Conservation (phyloP, 2,329 filamentous ascomycete genomes). For the Colletotrichum phormii region DNA sequence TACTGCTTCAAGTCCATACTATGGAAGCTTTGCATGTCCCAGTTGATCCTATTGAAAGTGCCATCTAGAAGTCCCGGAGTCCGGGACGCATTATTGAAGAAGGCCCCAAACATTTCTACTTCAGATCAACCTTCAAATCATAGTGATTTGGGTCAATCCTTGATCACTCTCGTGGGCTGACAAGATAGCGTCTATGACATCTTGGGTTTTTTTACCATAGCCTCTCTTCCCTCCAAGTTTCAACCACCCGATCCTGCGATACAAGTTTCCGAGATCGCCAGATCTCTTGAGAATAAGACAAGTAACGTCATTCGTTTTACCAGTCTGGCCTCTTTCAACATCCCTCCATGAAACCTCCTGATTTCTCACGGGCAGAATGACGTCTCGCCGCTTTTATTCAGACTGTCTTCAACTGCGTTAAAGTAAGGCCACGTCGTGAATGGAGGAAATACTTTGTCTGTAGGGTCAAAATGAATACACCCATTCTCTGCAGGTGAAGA, state of each 20-base stretch:
- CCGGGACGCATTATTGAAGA: not conserved
- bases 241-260: not conserved
- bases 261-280: not conserved
- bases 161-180: not conserved
- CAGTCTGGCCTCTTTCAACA: not conserved
- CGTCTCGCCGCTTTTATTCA: not conserved
- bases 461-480: not conserved
- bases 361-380: not conserved
- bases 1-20: no score
- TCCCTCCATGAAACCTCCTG: not conserved
- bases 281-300: not conserved
- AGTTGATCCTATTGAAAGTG: no score
- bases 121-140: not conserved
- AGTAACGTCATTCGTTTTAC: not conserved
- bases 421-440: not conserved
- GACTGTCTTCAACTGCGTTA: not conserved
- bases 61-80: no score
- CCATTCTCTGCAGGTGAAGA: not conserved
- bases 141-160: not conserved
- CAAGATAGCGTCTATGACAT: not conserved
- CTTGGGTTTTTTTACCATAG: not conserved
- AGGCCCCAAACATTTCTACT: no score
- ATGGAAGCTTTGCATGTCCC: no score
- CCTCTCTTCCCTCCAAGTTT: rapidly evolving
- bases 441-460: not conserved